Conservation (phyloP, 1,139 yeast genomes). For the Arxiozyma bovina region DNA sequence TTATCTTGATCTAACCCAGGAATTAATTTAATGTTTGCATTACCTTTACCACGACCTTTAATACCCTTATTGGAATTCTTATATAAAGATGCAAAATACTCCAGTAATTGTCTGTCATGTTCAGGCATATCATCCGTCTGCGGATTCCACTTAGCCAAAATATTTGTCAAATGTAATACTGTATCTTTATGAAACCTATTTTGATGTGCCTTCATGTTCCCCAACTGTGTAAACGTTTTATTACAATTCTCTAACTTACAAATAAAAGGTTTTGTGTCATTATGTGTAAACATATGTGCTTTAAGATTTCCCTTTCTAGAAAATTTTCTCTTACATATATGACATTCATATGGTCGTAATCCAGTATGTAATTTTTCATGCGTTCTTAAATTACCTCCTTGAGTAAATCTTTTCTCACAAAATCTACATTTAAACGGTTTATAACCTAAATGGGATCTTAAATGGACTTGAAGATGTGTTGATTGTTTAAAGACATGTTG, state of each 20-base stretch:
- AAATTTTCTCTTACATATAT: constrained; percentile 61
- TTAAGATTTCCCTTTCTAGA: constrained; percentile 86
- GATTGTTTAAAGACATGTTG: constrained; percentile 62
- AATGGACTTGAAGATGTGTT: constrained; percentile 71
- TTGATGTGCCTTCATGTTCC: constrained; percentile 89
- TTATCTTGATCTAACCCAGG: background rate
- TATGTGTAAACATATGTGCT: constrained; percentile 77
- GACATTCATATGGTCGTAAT: constrained; percentile 77
- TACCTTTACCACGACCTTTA: constrained; percentile 70
- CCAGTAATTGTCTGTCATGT: constrained; percentile 58
- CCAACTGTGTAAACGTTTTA: constrained; percentile 82
- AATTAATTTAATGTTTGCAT: background rate
- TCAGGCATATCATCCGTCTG: constrained; percentile 44
- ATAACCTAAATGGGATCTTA: constrained; percentile 69
- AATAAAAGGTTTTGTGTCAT: constrained; percentile 64
- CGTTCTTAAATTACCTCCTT: constrained; percentile 85
- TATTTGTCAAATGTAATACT: constrained; percentile 51
- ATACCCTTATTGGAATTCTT: constrained; percentile 86
- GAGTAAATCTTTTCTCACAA: constrained; percentile 78
- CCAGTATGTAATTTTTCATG: constrained; percentile 88
- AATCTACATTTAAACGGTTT: constrained; percentile 73
- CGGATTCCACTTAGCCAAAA: constrained; percentile 49
- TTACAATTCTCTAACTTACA: constrained; percentile 77
- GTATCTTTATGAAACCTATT: constrained; percentile 76
- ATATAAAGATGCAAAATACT: constrained; percentile 71